Percentiles rank a stretch among this genome's conserved stretches.
Conservation (phyloP, 2,329 filamentous ascomycete species). For the Ceratocystis albifundus region DNA sequence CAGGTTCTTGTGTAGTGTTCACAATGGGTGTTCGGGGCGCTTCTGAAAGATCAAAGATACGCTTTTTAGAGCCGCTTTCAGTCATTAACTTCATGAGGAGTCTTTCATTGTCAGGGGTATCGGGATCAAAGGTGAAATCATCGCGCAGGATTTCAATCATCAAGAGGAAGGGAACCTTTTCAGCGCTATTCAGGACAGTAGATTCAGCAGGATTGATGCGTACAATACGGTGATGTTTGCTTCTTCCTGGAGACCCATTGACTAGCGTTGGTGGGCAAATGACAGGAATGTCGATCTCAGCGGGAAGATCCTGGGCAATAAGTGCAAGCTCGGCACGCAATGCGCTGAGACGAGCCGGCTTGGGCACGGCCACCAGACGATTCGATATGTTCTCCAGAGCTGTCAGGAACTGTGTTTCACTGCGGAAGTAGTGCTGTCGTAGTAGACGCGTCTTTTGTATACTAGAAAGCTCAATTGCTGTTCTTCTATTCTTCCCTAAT, state of each 20-base stretch:
- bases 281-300: constrained; percentile 72
- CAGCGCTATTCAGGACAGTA: constrained; percentile 74
- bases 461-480: constrained; percentile 49
- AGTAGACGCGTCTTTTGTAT: constrained; percentile 60
- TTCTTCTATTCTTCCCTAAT: constrained; percentile 40
- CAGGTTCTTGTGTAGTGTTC: constrained; percentile 35
- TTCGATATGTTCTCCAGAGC: constrained; percentile 77
- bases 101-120: constrained; percentile 58
- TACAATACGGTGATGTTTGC: constrained; percentile 71
- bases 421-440: constrained; percentile 72
- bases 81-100: constrained; percentile 48
- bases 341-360: constrained; percentile 68
- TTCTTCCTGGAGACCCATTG: constrained; percentile 61
- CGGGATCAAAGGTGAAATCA: constrained; percentile 72
- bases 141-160: constrained; percentile 76
- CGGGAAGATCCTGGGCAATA: constrained; percentile 68
- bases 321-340: constrained; percentile 69
- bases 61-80: constrained; percentile 45
- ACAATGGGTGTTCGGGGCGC: constrained; percentile 40
- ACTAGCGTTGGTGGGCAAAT: constrained; percentile 66
- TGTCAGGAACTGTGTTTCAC: constrained; percentile 67
- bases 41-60: constrained; percentile 60
- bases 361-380: constrained; percentile 69
- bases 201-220: constrained; percentile 73
- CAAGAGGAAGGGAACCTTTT: constrained; percentile 72